Evolutionary conservation across 2,329 filamentous ascomycete species (phyloP).

Genomic region (Sporothrix inflata): DNA sequence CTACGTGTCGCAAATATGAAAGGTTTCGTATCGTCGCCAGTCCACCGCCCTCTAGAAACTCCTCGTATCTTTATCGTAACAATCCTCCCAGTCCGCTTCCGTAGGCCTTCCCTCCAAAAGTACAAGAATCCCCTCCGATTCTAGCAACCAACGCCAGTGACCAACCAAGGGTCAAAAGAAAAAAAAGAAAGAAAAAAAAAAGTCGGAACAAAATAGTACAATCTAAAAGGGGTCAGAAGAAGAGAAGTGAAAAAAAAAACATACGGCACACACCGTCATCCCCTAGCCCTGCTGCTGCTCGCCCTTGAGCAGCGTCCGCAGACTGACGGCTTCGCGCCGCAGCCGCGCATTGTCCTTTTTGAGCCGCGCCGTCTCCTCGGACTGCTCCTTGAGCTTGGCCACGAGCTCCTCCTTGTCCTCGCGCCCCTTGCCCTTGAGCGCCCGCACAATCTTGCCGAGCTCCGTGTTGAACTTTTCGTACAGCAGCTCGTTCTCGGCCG

Average conservation of each 20-base stretch:
- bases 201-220: not conserved
- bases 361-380: slow-evolving; percentile 75
- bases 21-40: not conserved
- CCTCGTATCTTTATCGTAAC: slow-evolving; percentile 3
- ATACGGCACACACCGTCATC: not conserved
- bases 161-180: not conserved
- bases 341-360: slow-evolving; percentile 86
- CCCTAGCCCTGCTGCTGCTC: slow-evolving; percentile 35
- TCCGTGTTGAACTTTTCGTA: slow-evolving; percentile 95
- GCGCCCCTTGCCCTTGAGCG: slow-evolving; percentile 70
- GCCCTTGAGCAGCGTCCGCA: slow-evolving; percentile 59
- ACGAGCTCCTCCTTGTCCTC: slow-evolving; percentile 81
- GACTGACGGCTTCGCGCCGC: slow-evolving; percentile 78
- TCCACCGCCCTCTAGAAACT: not conserved
- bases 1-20: not conserved
- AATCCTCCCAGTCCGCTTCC: not conserved
- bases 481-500: slow-evolving; percentile 87
- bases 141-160: slow-evolving; percentile 23
- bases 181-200: not conserved
- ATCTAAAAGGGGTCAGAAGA: not conserved
- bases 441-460: slow-evolving; percentile 78
- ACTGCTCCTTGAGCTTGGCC: slow-evolving; percentile 68
- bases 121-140: not conserved
- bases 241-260: not conserved
- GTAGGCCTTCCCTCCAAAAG: not conserved